phyloP scores from a whole-genome alignment of 2,329 filamentous ascomycete species.

The Arthrocladium fulminans region DNA sequence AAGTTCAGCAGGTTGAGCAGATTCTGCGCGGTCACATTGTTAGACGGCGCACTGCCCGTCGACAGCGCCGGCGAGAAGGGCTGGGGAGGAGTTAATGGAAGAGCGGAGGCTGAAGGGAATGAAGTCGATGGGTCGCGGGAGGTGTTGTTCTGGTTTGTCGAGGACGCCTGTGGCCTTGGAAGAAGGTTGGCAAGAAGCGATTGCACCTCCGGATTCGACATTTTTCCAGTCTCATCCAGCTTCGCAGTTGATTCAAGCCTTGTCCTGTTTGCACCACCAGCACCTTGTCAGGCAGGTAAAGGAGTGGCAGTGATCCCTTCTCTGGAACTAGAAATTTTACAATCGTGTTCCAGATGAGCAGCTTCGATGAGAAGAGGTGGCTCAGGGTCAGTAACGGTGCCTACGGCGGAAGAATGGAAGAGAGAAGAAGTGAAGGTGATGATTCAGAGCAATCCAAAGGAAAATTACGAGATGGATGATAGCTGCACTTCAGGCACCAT shows the following conservation, averaged over 20 bases:
- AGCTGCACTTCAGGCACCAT: not conserved
- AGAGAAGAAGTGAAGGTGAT: not conserved
- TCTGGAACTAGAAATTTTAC: conserved; percentile 7
- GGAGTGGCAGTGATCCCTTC: not conserved
- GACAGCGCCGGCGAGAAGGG: conserved; percentile 13
- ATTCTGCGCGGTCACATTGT: conserved; percentile 44
- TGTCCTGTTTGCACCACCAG: not conserved
- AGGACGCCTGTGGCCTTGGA: conserved; percentile 28
- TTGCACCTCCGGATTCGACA: conserved; percentile 41
- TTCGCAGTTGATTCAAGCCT: not conserved
- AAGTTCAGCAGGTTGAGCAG: conserved; percentile 59
- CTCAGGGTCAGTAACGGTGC: not conserved
- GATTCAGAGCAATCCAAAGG: not conserved
- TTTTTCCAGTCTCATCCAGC: conserved; percentile 28
- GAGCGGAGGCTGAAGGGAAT: conserved; percentile 28
- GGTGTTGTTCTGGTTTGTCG: conserved; percentile 26
- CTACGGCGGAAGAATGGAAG: not conserved
- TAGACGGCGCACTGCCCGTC: not conserved
- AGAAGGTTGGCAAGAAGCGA: conserved; percentile 39
- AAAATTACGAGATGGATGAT: not conserved
- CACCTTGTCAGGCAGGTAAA: not conserved
- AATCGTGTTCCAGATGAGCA: conserved; percentile 1
- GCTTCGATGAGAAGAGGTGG: not conserved
- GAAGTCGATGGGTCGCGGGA: conserved; percentile 25
- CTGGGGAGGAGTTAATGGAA: conserved; percentile 17